A percentile compares a stretch with the other conserved stretches of the same genome.
Conservation (phyloP, 768 basidiomycete species). For the Termitomyces titanicus region DNA sequence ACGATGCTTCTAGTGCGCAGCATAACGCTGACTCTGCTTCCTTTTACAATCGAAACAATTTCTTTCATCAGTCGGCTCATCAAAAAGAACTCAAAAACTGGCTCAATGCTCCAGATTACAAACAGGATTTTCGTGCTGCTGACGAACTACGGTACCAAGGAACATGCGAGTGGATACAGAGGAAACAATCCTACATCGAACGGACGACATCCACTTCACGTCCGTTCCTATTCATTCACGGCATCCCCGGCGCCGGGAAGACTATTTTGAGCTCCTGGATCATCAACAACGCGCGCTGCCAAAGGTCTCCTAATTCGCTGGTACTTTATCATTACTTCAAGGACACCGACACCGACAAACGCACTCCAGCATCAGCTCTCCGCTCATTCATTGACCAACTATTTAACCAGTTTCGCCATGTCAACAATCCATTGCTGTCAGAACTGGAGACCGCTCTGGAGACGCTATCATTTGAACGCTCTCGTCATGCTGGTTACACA, state of each 20-base stretch:
- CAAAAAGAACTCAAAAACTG: constrained; percentile 1
- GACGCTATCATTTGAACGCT: background rate
- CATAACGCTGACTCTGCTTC: background rate
- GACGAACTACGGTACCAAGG: background rate
- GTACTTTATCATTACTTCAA: constrained; percentile 11
- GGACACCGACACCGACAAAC: background rate
- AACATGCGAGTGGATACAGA: constrained; percentile 9
- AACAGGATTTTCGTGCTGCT: background rate
- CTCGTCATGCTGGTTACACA: background rate
- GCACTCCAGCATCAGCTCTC: background rate
- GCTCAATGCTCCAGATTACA: constrained; percentile 6
- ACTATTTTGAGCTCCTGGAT: constrained; percentile 11
- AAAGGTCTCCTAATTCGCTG: background rate
- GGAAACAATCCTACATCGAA: background rate
- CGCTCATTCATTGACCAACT: constrained; percentile 3
- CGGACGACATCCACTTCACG: background rate
- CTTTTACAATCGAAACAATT: background rate
- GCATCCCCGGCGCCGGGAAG: constrained; percentile 7
- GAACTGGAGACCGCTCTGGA: background rate
- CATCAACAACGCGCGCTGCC: background rate
- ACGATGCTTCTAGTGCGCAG: background rate
- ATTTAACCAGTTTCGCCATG: background rate
- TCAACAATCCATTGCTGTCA: background rate
- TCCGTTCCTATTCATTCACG: constrained; percentile 3
- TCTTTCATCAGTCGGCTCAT: background rate